Base-by-base conservation (phyloP, 2,329 filamentous ascomycete genomes). In the Trichoderma simmonsii region DNA sequence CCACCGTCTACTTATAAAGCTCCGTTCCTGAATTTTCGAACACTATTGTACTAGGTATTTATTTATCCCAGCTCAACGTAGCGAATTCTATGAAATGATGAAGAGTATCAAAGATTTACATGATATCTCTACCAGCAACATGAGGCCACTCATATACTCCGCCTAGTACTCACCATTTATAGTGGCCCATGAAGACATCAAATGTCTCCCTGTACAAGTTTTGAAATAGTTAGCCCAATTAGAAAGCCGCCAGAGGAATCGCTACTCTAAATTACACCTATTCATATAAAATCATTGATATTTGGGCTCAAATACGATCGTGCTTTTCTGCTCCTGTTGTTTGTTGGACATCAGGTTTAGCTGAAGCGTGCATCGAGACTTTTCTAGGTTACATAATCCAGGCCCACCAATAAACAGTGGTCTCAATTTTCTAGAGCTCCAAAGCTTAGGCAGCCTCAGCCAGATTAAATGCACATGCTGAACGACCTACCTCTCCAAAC, bases 361-460 rank as follows among this genome's bases (percentile, higher is more conserved):
- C 36, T 43, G 39, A 6, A 30, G 26, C 56, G 4, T 6, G 7
- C 14, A 15, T 24, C n/a, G 5, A 5, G 14, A 11, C 11, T 9
- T 24, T 26, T 2, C 7, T 4, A 0, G 18, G 43, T 70, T 70
- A 70, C 57, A 15, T 70, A 70, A 70, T 36, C 57, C 14, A 36
- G 28, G 15, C 57, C 57, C 67, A 26, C 67, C 39, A 70, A 70
- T 70, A 21, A 26, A 12, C 67, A 6, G n/a, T 21, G 9, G 36
- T 54, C 9, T 70, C 67, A 70, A 62, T 36, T 62, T 70, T 62
- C 57, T 24, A 54, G 48, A 70, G 67, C 67, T 62, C 28, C 36
- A 62, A 60, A 60, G 57, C 57, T 60, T 36, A 54, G 57, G 39
- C 57, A 62, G 67, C 30, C 28, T 70, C 57, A 18, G 11, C 28